Percentiles rank a stretch among this genome's conserved stretches.
Evolutionary conservation across 495 filamentous ascomycete genomes (phyloP).

Genomic region (Cercophora newfieldiana): DNA sequence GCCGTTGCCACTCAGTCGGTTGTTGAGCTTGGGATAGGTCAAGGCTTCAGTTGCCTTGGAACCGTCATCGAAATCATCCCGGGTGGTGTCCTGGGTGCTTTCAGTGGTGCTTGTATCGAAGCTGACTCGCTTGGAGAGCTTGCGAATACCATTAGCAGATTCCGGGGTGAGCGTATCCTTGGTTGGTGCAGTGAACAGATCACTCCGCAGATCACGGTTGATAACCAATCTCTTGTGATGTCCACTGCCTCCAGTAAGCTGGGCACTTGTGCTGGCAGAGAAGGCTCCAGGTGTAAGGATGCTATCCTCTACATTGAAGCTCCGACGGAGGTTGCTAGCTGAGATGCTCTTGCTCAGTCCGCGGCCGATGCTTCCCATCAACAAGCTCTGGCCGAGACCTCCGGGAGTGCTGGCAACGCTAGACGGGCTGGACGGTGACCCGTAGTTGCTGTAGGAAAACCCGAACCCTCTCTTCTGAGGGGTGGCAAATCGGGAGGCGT

Average conservation of each 20-base stretch:
- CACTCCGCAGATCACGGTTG: slow-evolving; percentile 77
- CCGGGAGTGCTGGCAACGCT: slow-evolving; percentile 69
- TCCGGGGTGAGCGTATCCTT: slow-evolving; percentile 46
- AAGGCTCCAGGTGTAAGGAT: slow-evolving; percentile 85
- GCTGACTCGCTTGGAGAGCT: slow-evolving; percentile 82
- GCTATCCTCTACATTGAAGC: slow-evolving; percentile 65
- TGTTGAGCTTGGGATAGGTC: slow-evolving; percentile 62
- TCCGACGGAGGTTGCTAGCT: slow-evolving; percentile 62
- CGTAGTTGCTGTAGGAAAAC: slow-evolving; percentile 87
- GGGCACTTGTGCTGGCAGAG: slow-evolving; percentile 63
- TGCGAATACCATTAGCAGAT: slow-evolving; percentile 52
- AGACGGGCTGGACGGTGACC: slow-evolving; percentile 70
- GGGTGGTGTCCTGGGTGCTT: slow-evolving; percentile 15
- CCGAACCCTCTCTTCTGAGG: slow-evolving; percentile 82
- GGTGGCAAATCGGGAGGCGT: slow-evolving; percentile 73
- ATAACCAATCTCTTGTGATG: slow-evolving; percentile 88
- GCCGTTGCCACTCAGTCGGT: slow-evolving; percentile 43
- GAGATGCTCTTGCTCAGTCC: slow-evolving; percentile 62
- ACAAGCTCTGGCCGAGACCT: slow-evolving; percentile 62
- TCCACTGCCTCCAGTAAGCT: slow-evolving; percentile 57
- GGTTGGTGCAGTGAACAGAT: slow-evolving; percentile 64
- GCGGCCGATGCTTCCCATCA: slow-evolving; percentile 61
- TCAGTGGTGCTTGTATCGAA: slow-evolving; percentile 66
- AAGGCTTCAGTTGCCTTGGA: slow-evolving; percentile 63
- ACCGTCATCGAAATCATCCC: slow-evolving; percentile 17